These are phyloP conservation scores for Chlamydomonas schloesseri DNA, from an alignment of 139 green algal genomes.

Conservation along the genomic window DNA sequence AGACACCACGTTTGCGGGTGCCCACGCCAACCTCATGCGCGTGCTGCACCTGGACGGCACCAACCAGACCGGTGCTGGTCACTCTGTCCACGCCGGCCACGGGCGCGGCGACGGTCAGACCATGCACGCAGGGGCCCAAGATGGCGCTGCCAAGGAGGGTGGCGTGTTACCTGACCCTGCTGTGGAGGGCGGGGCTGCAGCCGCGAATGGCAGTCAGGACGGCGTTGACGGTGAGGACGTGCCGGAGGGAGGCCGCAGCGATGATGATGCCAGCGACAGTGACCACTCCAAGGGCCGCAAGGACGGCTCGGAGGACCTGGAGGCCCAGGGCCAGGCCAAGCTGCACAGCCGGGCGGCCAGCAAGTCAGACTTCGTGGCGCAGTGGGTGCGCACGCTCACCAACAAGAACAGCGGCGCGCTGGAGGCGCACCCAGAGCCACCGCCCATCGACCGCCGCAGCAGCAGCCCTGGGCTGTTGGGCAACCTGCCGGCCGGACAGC, in stretches of 20 bases:
- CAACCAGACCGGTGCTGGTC: not conserved
- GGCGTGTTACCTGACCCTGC: not conserved
- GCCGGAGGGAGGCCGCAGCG: not conserved
- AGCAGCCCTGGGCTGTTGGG: too few relatives aligned
- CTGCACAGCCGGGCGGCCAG: slow-evolving; percentile 2
- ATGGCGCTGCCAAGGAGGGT: too few relatives aligned
- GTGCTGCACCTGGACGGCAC: slow-evolving; percentile 21
- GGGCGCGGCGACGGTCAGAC: not conserved
- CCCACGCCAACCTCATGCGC: slow-evolving; percentile 14
- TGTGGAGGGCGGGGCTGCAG: too few relatives aligned
- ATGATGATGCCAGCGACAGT: not conserved
- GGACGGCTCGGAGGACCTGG: not conserved
- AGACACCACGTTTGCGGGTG: slow-evolving; percentile 29
- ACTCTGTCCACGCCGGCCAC: not conserved
- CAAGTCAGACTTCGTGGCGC: slow-evolving; percentile 35
- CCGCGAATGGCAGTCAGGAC: too few relatives aligned
- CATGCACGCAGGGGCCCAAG: too few relatives aligned
- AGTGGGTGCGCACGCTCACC: slow-evolving; percentile 28
- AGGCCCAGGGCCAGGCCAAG: slow-evolving; percentile 10
- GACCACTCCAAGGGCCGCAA: not conserved
- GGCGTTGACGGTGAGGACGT: not conserved
- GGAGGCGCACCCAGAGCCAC: too few relatives aligned
- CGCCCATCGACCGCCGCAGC: too few relatives aligned
- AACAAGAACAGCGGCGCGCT: not conserved
- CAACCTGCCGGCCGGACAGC: too few relatives aligned